Percentiles rank a stretch among this genome's conserved stretches.
These are phyloP conservation scores for Beta lomatogona DNA, from an alignment of 179 eudicot species.

Conservation along the genomic window DNA sequence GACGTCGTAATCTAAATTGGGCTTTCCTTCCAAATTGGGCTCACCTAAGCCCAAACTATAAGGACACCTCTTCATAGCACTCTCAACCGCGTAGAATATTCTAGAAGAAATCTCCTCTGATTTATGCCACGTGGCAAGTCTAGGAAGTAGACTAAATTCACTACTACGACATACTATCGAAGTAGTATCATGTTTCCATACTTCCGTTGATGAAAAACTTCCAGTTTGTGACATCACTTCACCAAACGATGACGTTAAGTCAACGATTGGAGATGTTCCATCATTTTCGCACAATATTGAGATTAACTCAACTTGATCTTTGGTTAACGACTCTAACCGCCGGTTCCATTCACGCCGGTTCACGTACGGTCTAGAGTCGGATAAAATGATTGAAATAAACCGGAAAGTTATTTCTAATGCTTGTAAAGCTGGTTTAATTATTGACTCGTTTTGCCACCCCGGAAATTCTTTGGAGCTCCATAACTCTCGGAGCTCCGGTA, in stretches of 20 bases:
- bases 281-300: slow-evolving; percentile 54
- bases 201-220: slow-evolving; percentile 50
- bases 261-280: slow-evolving; percentile 51
- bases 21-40: slow-evolving; percentile 64
- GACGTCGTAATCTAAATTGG: slow-evolving; percentile 63
- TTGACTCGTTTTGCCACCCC: slow-evolving; percentile 56
- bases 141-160: slow-evolving; percentile 58
- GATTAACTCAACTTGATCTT: slow-evolving; percentile 55
- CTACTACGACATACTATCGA: slow-evolving; percentile 54
- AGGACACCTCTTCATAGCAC: slow-evolving; percentile 51
- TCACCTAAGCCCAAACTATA: slow-evolving; percentile 80
- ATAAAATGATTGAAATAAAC: slow-evolving; percentile 53
- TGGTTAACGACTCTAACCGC: slow-evolving; percentile 48
- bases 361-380: slow-evolving; percentile 60
- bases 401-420: slow-evolving; percentile 73
- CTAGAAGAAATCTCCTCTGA: slow-evolving; percentile 46
- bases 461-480: slow-evolving; percentile 57
- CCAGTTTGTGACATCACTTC: slow-evolving; percentile 43
- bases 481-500: slow-evolving; percentile 59
- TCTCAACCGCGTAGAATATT: slow-evolving; percentile 57
- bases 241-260: slow-evolving; percentile 42
- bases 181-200: slow-evolving; percentile 46
- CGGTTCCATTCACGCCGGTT: slow-evolving; percentile 63
- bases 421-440: slow-evolving; percentile 63
- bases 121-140: slow-evolving; percentile 63